phyloP scores from a whole-genome alignment of 2,329 filamentous ascomycete genomes.

The Chrysoporthe puriensis region DNA sequence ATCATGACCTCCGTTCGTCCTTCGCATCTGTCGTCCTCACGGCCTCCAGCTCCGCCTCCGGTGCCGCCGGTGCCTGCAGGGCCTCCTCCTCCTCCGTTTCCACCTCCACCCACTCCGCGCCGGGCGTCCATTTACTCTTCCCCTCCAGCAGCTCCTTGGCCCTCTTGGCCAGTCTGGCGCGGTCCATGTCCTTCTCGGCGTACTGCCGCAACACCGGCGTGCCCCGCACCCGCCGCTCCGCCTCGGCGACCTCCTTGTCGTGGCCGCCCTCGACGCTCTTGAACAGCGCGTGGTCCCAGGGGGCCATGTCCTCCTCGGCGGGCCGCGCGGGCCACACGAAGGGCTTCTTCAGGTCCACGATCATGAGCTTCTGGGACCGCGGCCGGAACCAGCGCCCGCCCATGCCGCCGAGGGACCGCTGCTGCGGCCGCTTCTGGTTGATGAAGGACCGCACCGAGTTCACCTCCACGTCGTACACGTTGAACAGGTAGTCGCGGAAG shows the following conservation, averaged over 20 bases:
- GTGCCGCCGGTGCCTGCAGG: slow-evolving; percentile 30
- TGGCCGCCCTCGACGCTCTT: slow-evolving; percentile 55
- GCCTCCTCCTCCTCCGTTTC: slow-evolving; percentile 20
- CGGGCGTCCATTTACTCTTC: slow-evolving; percentile 62
- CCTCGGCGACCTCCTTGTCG: slow-evolving; percentile 37
- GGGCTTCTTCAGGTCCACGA: slow-evolving; percentile 81
- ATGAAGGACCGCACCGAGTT: slow-evolving; percentile 78
- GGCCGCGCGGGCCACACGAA: slow-evolving; percentile 86
- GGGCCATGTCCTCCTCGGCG: slow-evolving; percentile 51
- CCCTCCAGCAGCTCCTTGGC: slow-evolving; percentile 66
- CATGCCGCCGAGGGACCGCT: slow-evolving; percentile 52
- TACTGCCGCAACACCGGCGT: slow-evolving; percentile 38
- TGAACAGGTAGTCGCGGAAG: slow-evolving; percentile 89
- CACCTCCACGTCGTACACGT: slow-evolving; percentile 78
- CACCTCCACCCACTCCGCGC: slow-evolving; percentile 49
- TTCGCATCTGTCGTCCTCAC: slow-evolving; percentile 47
- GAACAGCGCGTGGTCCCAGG: slow-evolving; percentile 68
- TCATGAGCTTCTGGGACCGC: slow-evolving; percentile 86
- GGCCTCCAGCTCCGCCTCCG: slow-evolving; percentile 31
- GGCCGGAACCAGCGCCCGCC: slow-evolving; percentile 70
- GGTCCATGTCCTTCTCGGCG: slow-evolving; percentile 42
- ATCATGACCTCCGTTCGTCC: slow-evolving; percentile 25
- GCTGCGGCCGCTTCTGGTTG: slow-evolving; percentile 64
- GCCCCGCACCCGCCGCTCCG: slow-evolving; percentile 6
- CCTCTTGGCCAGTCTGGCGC: slow-evolving; percentile 55